Percentiles rank a stretch among this genome's conserved stretches.
Conservation (phyloP, 2,329 filamentous ascomycete genomes). For the Tolypocladium endophyticum region DNA sequence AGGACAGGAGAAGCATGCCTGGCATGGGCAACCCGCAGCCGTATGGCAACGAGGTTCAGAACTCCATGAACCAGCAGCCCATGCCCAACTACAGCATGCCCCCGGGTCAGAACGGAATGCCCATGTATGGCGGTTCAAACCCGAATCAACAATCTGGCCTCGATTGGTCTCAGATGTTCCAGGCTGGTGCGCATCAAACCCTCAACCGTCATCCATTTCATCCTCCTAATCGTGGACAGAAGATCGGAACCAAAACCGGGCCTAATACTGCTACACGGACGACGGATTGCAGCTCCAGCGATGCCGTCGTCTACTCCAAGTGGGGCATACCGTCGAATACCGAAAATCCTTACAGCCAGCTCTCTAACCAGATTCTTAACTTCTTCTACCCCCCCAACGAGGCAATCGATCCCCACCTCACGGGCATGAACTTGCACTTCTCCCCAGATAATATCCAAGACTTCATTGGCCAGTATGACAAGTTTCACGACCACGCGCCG, state of each 20-base stretch:
- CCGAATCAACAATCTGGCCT: conserved; percentile 51
- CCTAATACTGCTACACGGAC: conserved; percentile 43
- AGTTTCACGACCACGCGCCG: conserved; percentile 65
- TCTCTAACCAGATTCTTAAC: conserved; percentile 44
- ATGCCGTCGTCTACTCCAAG: conserved; percentile 38
- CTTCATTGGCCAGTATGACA: conserved; percentile 60
- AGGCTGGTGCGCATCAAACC: conserved; percentile 57
- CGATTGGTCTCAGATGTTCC: conserved; percentile 74
- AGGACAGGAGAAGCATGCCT: conserved; percentile 48
- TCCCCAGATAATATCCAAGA: conserved; percentile 59
- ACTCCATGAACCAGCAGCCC: conserved; percentile 55
- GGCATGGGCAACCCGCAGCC: conserved; percentile 41
- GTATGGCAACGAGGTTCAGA: conserved; percentile 47
- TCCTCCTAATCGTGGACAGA: conserved; percentile 54
- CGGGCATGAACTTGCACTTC: conserved; percentile 50
- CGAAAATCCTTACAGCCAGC: conserved; percentile 40
- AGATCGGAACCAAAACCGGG: conserved; percentile 60
- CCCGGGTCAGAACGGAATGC: conserved; percentile 51
- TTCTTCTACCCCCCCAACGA: conserved; percentile 42
- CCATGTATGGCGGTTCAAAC: conserved; percentile 50
- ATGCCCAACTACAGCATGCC: conserved; percentile 55
- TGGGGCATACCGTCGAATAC: conserved; percentile 35
- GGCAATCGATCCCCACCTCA: conserved; percentile 40
- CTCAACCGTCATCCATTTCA: conserved; percentile 45
- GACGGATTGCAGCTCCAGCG: conserved; percentile 34